Base-by-base conservation (phyloP, 768 basidiomycete genomes). In the Pisolithus albus region DNA sequence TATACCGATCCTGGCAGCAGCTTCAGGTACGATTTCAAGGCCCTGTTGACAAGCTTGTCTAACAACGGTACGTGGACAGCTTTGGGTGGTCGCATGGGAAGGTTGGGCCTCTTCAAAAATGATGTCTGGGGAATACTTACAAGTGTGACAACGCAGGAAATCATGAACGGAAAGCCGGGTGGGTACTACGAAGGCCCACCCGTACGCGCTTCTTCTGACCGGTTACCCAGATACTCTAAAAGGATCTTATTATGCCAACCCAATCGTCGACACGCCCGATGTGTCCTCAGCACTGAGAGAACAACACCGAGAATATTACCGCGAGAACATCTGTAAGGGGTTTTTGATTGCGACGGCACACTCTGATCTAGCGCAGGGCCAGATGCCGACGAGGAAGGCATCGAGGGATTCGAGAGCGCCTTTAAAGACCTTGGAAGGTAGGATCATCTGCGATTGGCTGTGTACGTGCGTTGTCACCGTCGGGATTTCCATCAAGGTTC, bases 51-150 rank as follows among this genome's bases (percentile, higher is more conserved):
- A 24, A 19, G 23, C n/a, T 13, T 16, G 16, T 26, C 37, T 41
- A 45, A 42, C 34, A 23, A 11, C 18, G 13, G 50, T 30, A 40
- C 24, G 41, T 45, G 43, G 45, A 47, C 55, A 88, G 86, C 64
- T 97, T 93, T 67, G 95, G 95, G n/a, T 98, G 95, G 95, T 90
- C 87, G 41, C 90, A 95, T 69, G 95, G 95, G 50, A 96, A 97
- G 77, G 88, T 83, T 58, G 47, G 21, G 64, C 55, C 15, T 28
- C 9, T 21, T 18, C 43, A 24, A 46, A 32, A n/a, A 7, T 41
- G 16, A 16, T 26, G 26, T 26, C 4, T 26, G 1, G 18, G 13
- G 34, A 21, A 38, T 24, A 37, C 38, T 36, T n/a, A 28, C 44
- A 28, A 7, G 16, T 32, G 18, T 30, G 40, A 44, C 11, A 7